Evolutionary conservation across 768 basidiomycete genomes (phyloP), one percentile per base, ranked within the genome.

Genomic region (Suillus placidus): DNA sequence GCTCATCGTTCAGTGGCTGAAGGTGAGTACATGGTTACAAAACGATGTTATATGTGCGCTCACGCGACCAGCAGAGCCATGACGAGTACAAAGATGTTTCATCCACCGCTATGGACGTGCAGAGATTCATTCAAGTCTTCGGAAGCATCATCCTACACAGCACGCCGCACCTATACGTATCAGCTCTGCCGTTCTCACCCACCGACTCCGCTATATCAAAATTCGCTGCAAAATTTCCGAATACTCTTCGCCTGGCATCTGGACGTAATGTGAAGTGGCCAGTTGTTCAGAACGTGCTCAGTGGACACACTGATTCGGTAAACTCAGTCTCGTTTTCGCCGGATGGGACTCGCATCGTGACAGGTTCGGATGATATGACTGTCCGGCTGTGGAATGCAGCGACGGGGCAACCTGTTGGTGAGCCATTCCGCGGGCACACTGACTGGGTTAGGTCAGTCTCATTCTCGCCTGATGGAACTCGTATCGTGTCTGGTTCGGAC

Each of bases 91-190:
- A 65, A 37, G 45, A 65, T 49, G 60, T 49, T 12, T 26, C 26
- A 40, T 40, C 42, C 3, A 45, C 51, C 20, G 67, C 61, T 8
- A 35, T 52, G 13, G 71, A 73, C 52, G 56, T 51, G 1, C 32
- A 45, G 4, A 63, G 62, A 51, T 72, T 72, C 54, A 63, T 72
- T 14, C 32, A 43, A 20, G 37, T 56, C 6, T 74, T 74, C 45
- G 52, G 16, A n/a, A 26, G 30, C 45, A 35, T 61, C 7, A 70
- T 73, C 9, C n/a, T 63, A 32, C 64, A 70, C 34, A 71, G 68
- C 66, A 66, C 64, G 2, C 73, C 73, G 4, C 73, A 74, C 43
- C 68, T 74, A 18, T 74, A 74, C 60, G 9, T 73, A 20, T 74
- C 71, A 37, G 72, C 69, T 2, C 42, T 75, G 14, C 71, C 72